Conservation (phyloP, 495 filamentous ascomycete genomes). For the Talaromyces trachyspermus region DNA sequence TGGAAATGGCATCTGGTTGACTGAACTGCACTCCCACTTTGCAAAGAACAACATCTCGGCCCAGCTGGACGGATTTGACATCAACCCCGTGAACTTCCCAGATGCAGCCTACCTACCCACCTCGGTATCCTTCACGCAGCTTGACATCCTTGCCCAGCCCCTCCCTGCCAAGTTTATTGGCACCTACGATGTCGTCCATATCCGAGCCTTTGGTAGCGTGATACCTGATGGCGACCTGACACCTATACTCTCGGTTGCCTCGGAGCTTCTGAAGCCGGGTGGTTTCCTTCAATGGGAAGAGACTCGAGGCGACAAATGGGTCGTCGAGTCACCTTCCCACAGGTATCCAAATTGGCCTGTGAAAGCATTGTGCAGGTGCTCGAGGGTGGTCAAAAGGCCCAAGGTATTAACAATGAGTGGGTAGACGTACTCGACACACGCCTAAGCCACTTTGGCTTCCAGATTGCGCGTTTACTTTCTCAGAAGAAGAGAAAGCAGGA, state of each 20-base stretch:
- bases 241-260: not conserved
- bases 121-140: not conserved
- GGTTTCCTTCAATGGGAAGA: conserved; percentile 1
- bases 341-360: not conserved
- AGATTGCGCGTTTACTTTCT: not conserved
- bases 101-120: not conserved
- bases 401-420: conserved; percentile 1
- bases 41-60: not conserved
- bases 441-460: not conserved
- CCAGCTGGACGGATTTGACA: conserved; percentile 3
- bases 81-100: conserved; percentile 3
- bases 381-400: not conserved
- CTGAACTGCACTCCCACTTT: conserved; percentile 3
- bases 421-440: not conserved
- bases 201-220: conserved; percentile 2
- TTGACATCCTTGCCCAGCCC: not conserved
- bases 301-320: conserved; percentile 1
- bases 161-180: not conserved
- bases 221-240: not conserved
- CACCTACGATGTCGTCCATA: conserved; percentile 1
- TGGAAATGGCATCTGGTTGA: not conserved
- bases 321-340: conserved; percentile 3
- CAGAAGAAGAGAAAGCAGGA: not conserved
- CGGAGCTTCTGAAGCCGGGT: not conserved
- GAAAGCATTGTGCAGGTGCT: conserved; percentile 4